These are phyloP conservation scores for Diddensiella santjacobensis DNA, from an alignment of 805 yeast genomes.

Conservation along the genomic window DNA sequence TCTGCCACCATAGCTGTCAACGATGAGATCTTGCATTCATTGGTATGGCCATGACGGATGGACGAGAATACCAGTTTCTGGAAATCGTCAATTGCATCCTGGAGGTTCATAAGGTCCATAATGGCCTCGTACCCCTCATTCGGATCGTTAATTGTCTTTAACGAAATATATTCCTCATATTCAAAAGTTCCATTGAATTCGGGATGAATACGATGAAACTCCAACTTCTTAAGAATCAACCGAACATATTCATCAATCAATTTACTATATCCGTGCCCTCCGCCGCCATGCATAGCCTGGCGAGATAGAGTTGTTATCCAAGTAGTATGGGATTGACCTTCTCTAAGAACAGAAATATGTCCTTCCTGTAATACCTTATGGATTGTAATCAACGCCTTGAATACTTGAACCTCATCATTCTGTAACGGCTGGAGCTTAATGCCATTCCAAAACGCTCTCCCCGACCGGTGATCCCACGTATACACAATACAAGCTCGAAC, in stretches of 20 bases:
- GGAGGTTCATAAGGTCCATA: conserved; percentile 77
- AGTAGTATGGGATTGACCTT: conserved; percentile 71
- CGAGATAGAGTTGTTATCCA: conserved; percentile 75
- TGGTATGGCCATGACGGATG: conserved; percentile 50
- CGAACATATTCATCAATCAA: conserved; percentile 73
- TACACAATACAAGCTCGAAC: conserved; percentile 93
- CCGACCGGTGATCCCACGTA: conserved; percentile 91
- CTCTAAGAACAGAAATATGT: conserved; percentile 78
- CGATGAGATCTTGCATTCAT: conserved; percentile 79
- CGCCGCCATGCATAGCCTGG: conserved; percentile 35
- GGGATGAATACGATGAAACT: conserved; percentile 78
- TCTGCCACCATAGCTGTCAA: conserved; percentile 88
- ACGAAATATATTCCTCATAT: conserved; percentile 88
- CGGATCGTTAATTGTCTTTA: conserved; percentile 85
- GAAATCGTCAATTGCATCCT: conserved; percentile 76
- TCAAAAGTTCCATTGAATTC: conserved; percentile 95
- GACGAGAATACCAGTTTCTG: conserved; percentile 73
- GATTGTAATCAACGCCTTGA: conserved; percentile 77
- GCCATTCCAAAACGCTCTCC: conserved; percentile 80
- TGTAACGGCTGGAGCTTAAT: conserved; percentile 76
- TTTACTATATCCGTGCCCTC: conserved; percentile 57
- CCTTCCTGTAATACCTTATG: conserved; percentile 98
- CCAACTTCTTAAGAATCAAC: conserved; percentile 66
- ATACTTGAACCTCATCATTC: conserved; percentile 75
- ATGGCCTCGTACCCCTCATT: conserved; percentile 93